Percentiles rank a stretch among this genome's conserved stretches.
Evolutionary conservation across 306 rosid species (phyloP).

Genomic region (Albizia julibrissin): DNA sequence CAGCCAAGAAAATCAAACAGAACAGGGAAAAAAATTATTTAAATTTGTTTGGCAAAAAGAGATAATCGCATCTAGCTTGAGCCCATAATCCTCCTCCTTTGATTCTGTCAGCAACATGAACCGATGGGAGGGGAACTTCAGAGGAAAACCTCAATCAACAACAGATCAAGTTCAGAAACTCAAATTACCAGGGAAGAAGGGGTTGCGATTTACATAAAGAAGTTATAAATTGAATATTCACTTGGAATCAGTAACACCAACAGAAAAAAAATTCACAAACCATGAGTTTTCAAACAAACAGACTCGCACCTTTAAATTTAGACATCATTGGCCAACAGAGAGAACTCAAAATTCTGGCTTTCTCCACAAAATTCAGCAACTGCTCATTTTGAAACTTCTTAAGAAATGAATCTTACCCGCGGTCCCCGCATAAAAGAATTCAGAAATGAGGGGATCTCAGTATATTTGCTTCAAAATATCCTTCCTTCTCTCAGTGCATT

Average conservation of each 20-base stretch:
- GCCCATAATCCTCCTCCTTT: conserved; percentile 1
- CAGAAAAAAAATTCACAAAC: neutral
- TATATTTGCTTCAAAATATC: conserved; percentile 15
- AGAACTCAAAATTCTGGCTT: conserved; percentile 12
- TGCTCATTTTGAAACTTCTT: neutral
- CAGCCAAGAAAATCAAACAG: conserved; percentile 35
- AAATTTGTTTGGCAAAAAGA: neutral
- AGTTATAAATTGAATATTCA: neutral
- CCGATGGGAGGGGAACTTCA: conserved; percentile 11
- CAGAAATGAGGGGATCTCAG: conserved; percentile 35
- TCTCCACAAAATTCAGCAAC: conserved; percentile 27
- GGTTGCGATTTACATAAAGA: neutral
- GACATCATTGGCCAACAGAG: conserved; percentile 6
- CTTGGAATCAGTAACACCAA: neutral
- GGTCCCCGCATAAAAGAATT: conserved; percentile 9
- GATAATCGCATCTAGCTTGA: neutral
- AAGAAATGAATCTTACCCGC: conserved; percentile 3
- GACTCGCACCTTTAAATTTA: conserved; percentile 38
- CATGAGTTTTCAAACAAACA: conserved; percentile 3
- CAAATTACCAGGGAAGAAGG: neutral
- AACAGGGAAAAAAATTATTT: neutral
- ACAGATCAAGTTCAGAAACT: conserved; percentile 40
- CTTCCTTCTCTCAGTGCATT: conserved; percentile 36
- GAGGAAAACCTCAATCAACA: conserved; percentile 14
- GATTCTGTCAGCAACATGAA: conserved; percentile 3